These are phyloP conservation scores for Clonostachys solani DNA, from an alignment of 2,329 filamentous ascomycete genomes.

Conservation along the genomic window DNA sequence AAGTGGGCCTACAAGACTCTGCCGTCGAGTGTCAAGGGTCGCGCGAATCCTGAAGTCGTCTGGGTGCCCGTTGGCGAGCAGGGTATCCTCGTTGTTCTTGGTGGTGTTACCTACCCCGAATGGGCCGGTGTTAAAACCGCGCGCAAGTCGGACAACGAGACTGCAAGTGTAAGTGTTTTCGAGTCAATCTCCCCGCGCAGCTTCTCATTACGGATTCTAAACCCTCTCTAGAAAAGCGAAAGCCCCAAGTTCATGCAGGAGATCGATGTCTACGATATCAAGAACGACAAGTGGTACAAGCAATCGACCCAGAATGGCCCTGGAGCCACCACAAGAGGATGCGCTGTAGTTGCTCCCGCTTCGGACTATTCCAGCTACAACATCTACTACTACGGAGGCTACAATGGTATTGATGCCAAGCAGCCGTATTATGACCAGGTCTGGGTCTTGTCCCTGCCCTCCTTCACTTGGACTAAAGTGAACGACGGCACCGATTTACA, in stretches of 20 bases:
- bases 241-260: slow-evolving; percentile 68
- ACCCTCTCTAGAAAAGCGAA: slow-evolving; percentile 41
- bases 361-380: slow-evolving; percentile 72
- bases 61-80: slow-evolving; percentile 76
- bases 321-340: slow-evolving; percentile 62
- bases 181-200: too few relatives aligned
- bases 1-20: slow-evolving; percentile 56
- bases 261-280: slow-evolving; percentile 76
- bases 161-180: slow-evolving; percentile 22
- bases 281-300: slow-evolving; percentile 60
- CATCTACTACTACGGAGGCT: slow-evolving; percentile 82
- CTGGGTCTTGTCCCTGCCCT: slow-evolving; percentile 76
- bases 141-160: slow-evolving; percentile 17
- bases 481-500: slow-evolving; percentile 40
- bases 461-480: slow-evolving; percentile 71
- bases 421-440: slow-evolving; percentile 58
- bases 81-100: slow-evolving; percentile 73
- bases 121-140: slow-evolving; percentile 23
- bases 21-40: slow-evolving; percentile 39
- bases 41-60: slow-evolving; percentile 61
- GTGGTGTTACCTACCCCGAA: slow-evolving; percentile 63
- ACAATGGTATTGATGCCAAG: slow-evolving; percentile 42
- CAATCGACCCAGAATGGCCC: slow-evolving; percentile 61
- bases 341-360: slow-evolving; percentile 69
- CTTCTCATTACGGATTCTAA: not conserved